Evolutionary conservation across 805 yeast species (phyloP).

Genomic region (Ogataea wickerhamii): DNA sequence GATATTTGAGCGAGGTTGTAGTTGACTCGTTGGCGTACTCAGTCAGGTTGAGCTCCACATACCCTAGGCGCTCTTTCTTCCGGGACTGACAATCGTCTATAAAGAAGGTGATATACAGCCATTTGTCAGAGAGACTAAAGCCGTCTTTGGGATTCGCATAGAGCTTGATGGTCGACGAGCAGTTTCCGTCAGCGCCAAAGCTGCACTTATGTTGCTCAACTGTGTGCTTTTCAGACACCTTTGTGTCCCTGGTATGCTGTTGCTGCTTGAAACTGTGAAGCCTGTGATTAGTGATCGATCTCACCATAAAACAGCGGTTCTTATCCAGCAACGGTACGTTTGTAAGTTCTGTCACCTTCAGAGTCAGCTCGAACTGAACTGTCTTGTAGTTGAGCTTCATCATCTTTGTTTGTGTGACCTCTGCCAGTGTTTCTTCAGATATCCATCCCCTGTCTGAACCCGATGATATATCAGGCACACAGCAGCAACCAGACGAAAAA

Average conservation of each 20-base stretch:
- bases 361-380: constrained; percentile 50
- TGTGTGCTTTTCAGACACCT: constrained; percentile 38
- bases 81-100: constrained; percentile 30
- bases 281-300: constrained; percentile 20
- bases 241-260: constrained; percentile 24
- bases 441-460: no score
- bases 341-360: constrained; percentile 65
- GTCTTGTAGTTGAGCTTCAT: constrained; percentile 24
- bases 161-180: constrained; percentile 36
- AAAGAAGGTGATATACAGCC: constrained; percentile 37
- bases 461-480: no score
- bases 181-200: constrained; percentile 35
- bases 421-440: no score
- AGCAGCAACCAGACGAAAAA: no score
- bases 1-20: constrained; percentile 55
- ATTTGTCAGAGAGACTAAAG: constrained; percentile 42
- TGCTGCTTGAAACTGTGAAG: constrained; percentile 16
- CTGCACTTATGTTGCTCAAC: constrained; percentile 51
- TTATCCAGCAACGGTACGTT: constrained; percentile 83
- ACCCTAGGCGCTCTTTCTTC: constrained; percentile 56
- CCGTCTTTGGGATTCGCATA: constrained; percentile 34
- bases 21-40: constrained; percentile 61
- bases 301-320: constrained; percentile 50
- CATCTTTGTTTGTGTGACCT: no score
- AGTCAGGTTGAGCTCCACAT: constrained; percentile 60